phyloP scores from a whole-genome alignment of 225 moss, liverwort and hornwort species.

The Pseudoscleropodium purum region DNA sequence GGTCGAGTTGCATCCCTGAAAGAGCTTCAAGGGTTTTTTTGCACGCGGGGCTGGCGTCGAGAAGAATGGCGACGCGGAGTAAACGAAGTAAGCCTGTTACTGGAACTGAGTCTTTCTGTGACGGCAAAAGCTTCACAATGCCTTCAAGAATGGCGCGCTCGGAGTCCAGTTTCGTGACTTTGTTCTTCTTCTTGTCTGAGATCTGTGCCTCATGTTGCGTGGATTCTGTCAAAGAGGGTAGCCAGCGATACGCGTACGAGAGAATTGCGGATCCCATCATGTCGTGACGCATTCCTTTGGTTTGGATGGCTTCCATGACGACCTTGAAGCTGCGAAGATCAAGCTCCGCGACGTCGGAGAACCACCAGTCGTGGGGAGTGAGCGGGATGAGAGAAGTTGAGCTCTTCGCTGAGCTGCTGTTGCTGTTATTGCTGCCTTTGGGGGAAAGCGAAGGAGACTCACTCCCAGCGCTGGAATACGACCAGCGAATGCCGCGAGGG shows the following conservation, averaged over 20 bases:
- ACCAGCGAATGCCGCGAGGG: conserved; percentile 84
- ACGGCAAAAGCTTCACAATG: conserved; percentile 42
- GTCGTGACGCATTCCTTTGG: conserved; percentile 82
- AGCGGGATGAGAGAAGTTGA: not conserved
- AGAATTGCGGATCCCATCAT: conserved; percentile 70
- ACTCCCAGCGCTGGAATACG: conserved; percentile 51
- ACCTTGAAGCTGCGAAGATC: conserved; percentile 48
- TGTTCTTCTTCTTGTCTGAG: conserved; percentile 28
- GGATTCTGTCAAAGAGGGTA: conserved; percentile 9
- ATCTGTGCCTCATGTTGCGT: not conserved
- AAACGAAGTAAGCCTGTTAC: conserved; percentile 54
- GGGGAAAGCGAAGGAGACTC: conserved; percentile 40
- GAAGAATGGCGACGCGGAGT: conserved; percentile 54
- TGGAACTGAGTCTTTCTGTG: conserved; percentile 53
- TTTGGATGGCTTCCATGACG: conserved; percentile 70
- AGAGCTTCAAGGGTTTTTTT: conserved; percentile 54
- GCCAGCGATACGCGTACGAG: conserved; percentile 60
- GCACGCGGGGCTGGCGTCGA: conserved; percentile 24
- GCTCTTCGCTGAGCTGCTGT: conserved; percentile 7
- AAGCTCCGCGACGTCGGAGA: conserved; percentile 59
- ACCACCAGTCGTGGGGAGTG: conserved; percentile 83
- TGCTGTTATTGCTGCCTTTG: not conserved
- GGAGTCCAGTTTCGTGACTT: conserved; percentile 2
- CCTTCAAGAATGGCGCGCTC: conserved; percentile 52
- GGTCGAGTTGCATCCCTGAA: conserved; percentile 70